phyloP scores from a whole-genome alignment of 768 basidiomycete species.

The Rhodosporidiobolus sp. region DNA sequence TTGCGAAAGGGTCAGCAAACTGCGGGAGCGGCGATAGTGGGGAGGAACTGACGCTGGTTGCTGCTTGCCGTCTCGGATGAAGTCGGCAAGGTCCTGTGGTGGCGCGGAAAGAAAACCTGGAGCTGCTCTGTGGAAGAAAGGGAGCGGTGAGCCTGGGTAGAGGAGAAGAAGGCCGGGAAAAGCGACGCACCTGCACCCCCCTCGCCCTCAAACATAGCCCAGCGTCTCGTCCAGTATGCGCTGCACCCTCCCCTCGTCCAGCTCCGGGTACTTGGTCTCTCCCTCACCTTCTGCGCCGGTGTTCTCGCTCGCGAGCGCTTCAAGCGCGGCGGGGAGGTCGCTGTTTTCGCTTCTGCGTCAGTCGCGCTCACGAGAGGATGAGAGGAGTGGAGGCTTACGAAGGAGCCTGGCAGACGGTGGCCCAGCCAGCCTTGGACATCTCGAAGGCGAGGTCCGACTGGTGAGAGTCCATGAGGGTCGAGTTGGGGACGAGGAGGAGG shows the following conservation, averaged over 20 bases:
- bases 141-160: too few species aligned
- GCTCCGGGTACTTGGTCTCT: background rate
- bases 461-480: constrained; percentile 84
- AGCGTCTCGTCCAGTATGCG: constrained; percentile 27
- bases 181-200: background rate
- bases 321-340: background rate
- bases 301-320: background rate
- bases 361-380: background rate
- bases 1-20: too few species aligned
- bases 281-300: too few species aligned
- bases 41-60: too few species aligned
- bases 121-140: too few species aligned
- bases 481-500: constrained; percentile 84
- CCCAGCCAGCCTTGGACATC: constrained; percentile 49
- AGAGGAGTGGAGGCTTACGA: background rate
- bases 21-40: too few species aligned
- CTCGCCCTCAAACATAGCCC: constrained; percentile 6
- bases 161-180: too few species aligned
- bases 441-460: constrained; percentile 81
- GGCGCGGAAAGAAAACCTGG: too few species aligned
- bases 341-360: background rate
- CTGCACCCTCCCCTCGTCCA: constrained; percentile 15
- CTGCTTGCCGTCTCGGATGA: too few species aligned
- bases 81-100: too few species aligned
- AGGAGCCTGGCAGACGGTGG: constrained; percentile 12